Evolutionary conservation across 1,284 basidiomycete species (phyloP), one percentile per base, ranked within the genome.

Genomic region (Apiotrichum sp.): DNA sequence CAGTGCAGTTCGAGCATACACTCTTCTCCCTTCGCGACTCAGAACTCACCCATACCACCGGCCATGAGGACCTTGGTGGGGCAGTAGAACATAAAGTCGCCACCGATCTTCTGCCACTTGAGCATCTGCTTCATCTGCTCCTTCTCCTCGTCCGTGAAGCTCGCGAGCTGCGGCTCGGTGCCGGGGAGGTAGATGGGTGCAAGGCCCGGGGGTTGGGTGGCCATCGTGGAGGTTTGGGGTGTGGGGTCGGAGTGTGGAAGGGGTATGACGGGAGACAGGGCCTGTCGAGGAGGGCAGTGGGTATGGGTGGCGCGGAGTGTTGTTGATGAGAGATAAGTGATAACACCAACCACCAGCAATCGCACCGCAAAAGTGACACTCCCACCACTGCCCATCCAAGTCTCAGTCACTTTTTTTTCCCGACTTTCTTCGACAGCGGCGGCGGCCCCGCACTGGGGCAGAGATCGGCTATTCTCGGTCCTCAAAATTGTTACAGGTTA

Each of bases 11-110:
- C 29, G 29, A 29, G 29, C 29, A 29, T 3, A 29, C 29, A 29
- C 29, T 29, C 29, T 29, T 29, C 29, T 29, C 29, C 29, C 3
- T 29, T 29, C 3, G 29, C 29, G 29, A 29, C 29, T 29, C 29
- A 3, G 3, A 29, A 80, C 86, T 68, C 68, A 91, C 89, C 90
- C 69, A 83, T 84, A 52, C 80, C 84, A 46, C 89, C 92, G 9
- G 90, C 86, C 51, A 95, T 76, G 38, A 80, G 81, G 4, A 86
- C 86, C 78, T 96, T 97, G 52, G 83, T 81, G 2, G 83, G 82
- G 76, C 93, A 97, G 14, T 86, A 89, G 74, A 93, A 89, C 84
- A 87, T 87, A 44, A 82, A 86, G 70, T 79, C 77, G 2, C 76
- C 69, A 75, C 87, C 86, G 71, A 81, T 86, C 63, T 82, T 78